A percentile compares a stretch with the other conserved stretches of the same genome.
These are phyloP conservation scores for Helicosporidium sp. DNA, from an alignment of 139 green algal species.

Conservation along the genomic window DNA sequence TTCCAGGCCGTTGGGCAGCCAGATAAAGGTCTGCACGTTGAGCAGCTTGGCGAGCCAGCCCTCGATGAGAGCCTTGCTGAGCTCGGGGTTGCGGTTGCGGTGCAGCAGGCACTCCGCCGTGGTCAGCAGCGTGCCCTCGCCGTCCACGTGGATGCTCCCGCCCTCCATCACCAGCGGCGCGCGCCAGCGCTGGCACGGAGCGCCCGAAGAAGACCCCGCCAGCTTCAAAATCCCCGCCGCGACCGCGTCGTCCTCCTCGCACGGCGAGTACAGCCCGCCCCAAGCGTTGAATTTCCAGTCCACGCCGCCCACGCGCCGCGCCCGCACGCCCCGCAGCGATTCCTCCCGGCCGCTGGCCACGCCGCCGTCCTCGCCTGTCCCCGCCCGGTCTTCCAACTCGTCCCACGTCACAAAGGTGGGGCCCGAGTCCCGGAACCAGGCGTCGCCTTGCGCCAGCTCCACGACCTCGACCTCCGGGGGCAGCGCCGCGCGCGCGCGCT, in stretches of 20 bases:
- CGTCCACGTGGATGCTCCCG: conserved; percentile 40
- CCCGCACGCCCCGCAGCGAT: background rate
- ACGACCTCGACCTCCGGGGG: conserved; percentile 8
- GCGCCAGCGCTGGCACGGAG: background rate
- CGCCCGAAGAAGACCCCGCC: background rate
- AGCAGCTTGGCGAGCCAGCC: conserved; percentile 30
- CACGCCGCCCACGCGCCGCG: conserved; percentile 12
- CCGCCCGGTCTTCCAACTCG: too few species aligned
- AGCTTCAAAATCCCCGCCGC: conserved; percentile 3
- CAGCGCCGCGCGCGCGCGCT: background rate
- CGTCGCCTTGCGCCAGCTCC: conserved; percentile 17
- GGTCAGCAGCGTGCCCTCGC: conserved; percentile 44
- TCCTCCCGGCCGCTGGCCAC: too few species aligned
- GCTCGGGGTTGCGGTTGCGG: conserved; percentile 46
- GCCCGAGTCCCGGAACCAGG: conserved; percentile 29
- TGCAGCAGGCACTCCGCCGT: conserved; percentile 64
- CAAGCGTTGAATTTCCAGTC: conserved; percentile 42
- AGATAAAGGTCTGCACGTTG: conserved; percentile 43
- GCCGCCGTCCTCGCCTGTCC: too few species aligned
- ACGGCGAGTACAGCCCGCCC: conserved; percentile 22
- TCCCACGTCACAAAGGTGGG: conserved; percentile 19
- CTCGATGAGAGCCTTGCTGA: conserved; percentile 42
- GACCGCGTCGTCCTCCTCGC: conserved; percentile 12
- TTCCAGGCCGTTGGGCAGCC: conserved; percentile 37
- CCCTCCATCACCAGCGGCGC: conserved; percentile 38